Base-by-base conservation (phyloP, 2,329 filamentous ascomycete species). In the Colletotrichum magnum region DNA sequence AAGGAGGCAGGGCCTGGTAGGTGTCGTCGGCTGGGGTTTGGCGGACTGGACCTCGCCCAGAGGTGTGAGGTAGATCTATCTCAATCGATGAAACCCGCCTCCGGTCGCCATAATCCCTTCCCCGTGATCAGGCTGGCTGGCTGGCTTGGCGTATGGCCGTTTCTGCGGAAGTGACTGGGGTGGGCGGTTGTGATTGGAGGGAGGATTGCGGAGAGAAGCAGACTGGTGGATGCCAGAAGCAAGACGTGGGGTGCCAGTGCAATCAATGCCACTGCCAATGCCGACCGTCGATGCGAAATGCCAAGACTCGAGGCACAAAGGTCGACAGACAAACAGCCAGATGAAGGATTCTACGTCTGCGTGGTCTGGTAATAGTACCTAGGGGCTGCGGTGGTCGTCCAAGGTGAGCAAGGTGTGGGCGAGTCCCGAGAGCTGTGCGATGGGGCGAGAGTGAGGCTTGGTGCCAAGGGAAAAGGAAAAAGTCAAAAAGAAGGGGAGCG, bases 251-350 rank as follows among this genome's bases (percentile, higher is more conserved):
- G 32, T 36, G 32, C 32, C 32, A 36, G 32, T 36, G 32, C 32
- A 36, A 36, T 57, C 60, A 61, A 68, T 59, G 61, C 65, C 65
- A 68, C 64, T 65, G 61, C 32, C 32, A 53, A 45, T 50, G 54
- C 64, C 56, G 53, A 12, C 48, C 28, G 58, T 32, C 58, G 58
- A 61, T 53, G 58, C 48, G 58, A 47, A 45, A 54, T 65, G 65
- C 65, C 65, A 68, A 68, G 65, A 64, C 45, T n/a, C 57, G 21
- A 60, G 58, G 58, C 58, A 60, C 58, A 60, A 51, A 43, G n/a
- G 57, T 60, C 21, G 47, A 56, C 26, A 53, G 58, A 24, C 16
- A 48, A 48, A 39, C 32, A 36, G 32, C 32, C 32, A 36, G 32
- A 36, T 36, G 32, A 36, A 10, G 10, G 21, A 4, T 24, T 24